Evolutionary conservation across 148 eudicot species (phyloP), one percentile per base, ranked within the genome.

Genomic region (Cornus kousa): DNA sequence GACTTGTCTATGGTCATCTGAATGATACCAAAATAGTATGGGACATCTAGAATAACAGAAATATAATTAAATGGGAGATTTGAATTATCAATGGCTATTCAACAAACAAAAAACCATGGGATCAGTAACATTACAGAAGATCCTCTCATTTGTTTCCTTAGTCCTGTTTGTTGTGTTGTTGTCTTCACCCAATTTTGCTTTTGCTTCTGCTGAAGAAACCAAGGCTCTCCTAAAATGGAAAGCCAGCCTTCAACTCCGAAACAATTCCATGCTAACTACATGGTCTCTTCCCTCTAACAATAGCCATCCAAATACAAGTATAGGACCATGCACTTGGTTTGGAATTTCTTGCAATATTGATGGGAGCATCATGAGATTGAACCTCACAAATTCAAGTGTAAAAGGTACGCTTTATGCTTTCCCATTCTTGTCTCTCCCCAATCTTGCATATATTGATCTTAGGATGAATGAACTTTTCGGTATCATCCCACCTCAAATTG

Each of bases 161-260:
- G 64, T 14, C 20, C 64, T 46, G 8, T 60, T 77, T 32, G 35
- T 70, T 46, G 11, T 46, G 53, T 73, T 22, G 31, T 76, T 59
- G n/a, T 43, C 71, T 73, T 46, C 60, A n/a, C 60, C 60, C 20
- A 10, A 65, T 50, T 20, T 53, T 48, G 73, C 73, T 57, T 68
- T 62, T 67, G 37, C 37, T 35, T 35, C 37, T 35, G 24, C 48
- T 16, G 87, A 80, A 72, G 87, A 87, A 82, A 84, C 79, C 3
- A 75, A 77, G 35, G 77, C 87, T 68, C 87, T 87, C 5, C 67
- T 87, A 24, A 67, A 62, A 75, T 85, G 89, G 87, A 84, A 87
- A 75, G 11, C 80, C 12, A 87, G 79, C 79, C 79, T 87, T 43
- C 84, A 77, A 68, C 75, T 59, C 64, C 77, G 35, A 64, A 82